Evolutionary conservation across 331 rosid genomes (phyloP), one percentile per base, ranked within the genome.

Genomic region (Stylosanthes scabra): DNA sequence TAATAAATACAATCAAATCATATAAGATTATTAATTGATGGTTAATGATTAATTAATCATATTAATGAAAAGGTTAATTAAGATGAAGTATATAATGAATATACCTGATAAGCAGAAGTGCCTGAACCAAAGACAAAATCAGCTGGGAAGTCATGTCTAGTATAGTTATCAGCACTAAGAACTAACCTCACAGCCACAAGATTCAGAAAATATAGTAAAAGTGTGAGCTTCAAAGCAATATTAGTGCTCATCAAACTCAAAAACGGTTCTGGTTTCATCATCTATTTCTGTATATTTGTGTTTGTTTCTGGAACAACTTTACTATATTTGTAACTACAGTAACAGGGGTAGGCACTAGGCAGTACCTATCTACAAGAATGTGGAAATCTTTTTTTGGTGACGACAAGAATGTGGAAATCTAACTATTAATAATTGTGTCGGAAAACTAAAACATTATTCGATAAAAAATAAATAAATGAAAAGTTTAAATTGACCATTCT

Each of bases 51-150:
- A 42, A 7, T 42, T 7, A 42, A 9, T 42, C 2, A 42, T 42
- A 8, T 7, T 42, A 7, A 42, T 42, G 3, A 42, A 42, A 42
- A 42, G 0, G 11, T 42, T 9, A 9, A 42, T 42, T 42, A 42
- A 42, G 10, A 7, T n/a, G 44, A 39, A 28, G 45, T 55, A 40
- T 27, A 8, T 86, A n/a, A n/a, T n/a, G n/a, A n/a, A n/a, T n/a
- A 39, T 39, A 42, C 46, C 87, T 87, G 88, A 59, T 82, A 87
- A 71, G 91, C 85, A 39, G 87, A 61, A 39, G 91, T 76, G 68
- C 81, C 88, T 8, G 92, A 74, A 27, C 90, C 90, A 60, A 88
- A 88, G 11, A 79, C 31, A 63, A 88, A 88, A 65, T 65, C 54
- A 6, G 13, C 10, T 0, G 88, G 88, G n/a, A 88, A 88, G 29